phyloP scores from a whole-genome alignment of 176 grass and related monocot genomes.

The barley (Hordeum vulgare) region MorexV3_pseudomolecules_assembly NC_058520.1:608436806-608437305 shows the following conservation, averaged over 20 bases:
- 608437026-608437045: not conserved
- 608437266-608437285: too few relatives aligned
- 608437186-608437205: too few relatives aligned
- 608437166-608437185: too few relatives aligned
- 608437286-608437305: too few relatives aligned
- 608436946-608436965: not conserved
- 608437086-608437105: not conserved
- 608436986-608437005: not conserved
- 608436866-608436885: conserved; percentile 74
- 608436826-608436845: conserved; percentile 91
- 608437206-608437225: too few relatives aligned
- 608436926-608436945: not conserved
- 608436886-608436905: conserved; percentile 72
- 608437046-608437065: not conserved
- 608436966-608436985: not conserved
- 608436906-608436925: conserved; percentile 83
- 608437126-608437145: too few relatives aligned
- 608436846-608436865: conserved; percentile 67
- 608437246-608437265: too few relatives aligned
- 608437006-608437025: not conserved
- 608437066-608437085: not conserved
- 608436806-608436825: conserved; percentile 64
- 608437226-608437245: too few relatives aligned
- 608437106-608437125: too few relatives aligned
- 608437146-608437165: too few relatives aligned